Conservation (phyloP, 192 early-diverging fungal genomes). For the Backusella westeae region DNA sequence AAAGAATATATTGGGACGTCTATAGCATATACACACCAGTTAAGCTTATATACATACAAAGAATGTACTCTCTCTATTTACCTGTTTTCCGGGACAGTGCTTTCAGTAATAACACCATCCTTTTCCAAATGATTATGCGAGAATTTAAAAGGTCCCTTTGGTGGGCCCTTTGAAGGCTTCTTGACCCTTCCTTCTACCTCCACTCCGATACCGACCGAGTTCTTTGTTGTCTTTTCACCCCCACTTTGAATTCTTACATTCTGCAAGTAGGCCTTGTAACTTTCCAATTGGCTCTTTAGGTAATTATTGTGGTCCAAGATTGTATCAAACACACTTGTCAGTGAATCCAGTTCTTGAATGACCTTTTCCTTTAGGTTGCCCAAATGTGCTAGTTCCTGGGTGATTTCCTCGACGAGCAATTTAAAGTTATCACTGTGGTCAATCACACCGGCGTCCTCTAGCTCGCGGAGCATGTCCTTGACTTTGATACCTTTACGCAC, state of each 20-base stretch:
- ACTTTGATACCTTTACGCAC: slow-evolving; percentile 96
- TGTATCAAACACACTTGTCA: slow-evolving; percentile 87
- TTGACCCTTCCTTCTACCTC: slow-evolving; percentile 50
- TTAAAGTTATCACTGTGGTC: slow-evolving; percentile 72
- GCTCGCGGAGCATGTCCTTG: slow-evolving; percentile 87
- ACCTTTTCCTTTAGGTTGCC: slow-evolving; percentile 90
- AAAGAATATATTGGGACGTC: slow-evolving; percentile 85
- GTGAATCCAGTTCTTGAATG: slow-evolving; percentile 70
- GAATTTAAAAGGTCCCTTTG: slow-evolving; percentile 75
- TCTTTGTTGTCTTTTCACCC: slow-evolving; percentile 34
- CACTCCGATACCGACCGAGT: slow-evolving; percentile 64
- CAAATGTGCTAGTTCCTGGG: slow-evolving; percentile 86
- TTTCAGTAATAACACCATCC: slow-evolving; percentile 89
- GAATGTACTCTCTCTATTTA: slow-evolving; percentile 24
- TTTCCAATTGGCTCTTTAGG: slow-evolving; percentile 82
- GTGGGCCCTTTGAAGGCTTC: slow-evolving; percentile 36
- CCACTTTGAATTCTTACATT: slow-evolving; percentile 82
- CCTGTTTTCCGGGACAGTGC: slow-evolving; percentile 88
- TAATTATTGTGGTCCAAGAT: slow-evolving; percentile 96
- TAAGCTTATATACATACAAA: neutral
- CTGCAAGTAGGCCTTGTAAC: slow-evolving; percentile 92
- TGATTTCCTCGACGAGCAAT: slow-evolving; percentile 85
- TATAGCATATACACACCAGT: slow-evolving; percentile 16
- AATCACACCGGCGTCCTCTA: slow-evolving; percentile 76
- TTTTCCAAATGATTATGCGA: slow-evolving; percentile 82